A percentile compares a stretch with the other conserved stretches of the same genome.
Conservation (phyloP, 148 eudicot species). For the Camellia lanceoleosa region DNA sequence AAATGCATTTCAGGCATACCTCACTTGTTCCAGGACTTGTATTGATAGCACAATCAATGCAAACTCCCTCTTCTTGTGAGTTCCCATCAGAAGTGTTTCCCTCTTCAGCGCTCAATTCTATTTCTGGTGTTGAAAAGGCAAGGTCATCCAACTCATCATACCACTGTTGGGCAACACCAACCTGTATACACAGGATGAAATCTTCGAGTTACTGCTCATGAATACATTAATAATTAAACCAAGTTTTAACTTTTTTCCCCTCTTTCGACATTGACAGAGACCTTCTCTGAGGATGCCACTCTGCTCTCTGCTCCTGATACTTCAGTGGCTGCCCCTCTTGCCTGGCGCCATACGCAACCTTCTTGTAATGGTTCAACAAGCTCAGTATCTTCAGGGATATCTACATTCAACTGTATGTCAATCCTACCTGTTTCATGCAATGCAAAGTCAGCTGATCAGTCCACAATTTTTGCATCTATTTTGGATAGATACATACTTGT, state of each 20-base stretch:
- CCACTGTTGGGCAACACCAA: slow-evolving; percentile 80
- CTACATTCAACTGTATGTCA: slow-evolving; percentile 59
- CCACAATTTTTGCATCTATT: too few species aligned
- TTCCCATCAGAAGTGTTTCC: slow-evolving; percentile 30
- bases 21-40: slow-evolving; percentile 94
- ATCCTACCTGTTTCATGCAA: slow-evolving; percentile 57
- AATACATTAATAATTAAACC: background rate
- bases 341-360: slow-evolving; percentile 83
- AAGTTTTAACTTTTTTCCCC: background rate
- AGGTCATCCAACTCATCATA: slow-evolving; percentile 81
- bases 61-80: slow-evolving; percentile 45
- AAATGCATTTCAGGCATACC: slow-evolving; percentile 39
- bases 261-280: slow-evolving; percentile 10
- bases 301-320: slow-evolving; percentile 44
- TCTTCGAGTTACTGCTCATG: background rate
- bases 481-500: too few species aligned
- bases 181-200: slow-evolving; percentile 39
- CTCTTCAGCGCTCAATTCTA: slow-evolving; percentile 29
- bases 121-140: slow-evolving; percentile 39
- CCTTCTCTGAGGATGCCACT: slow-evolving; percentile 57
- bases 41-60: slow-evolving; percentile 64
- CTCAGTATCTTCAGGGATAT: slow-evolving; percentile 57
- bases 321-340: slow-evolving; percentile 81
- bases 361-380: slow-evolving; percentile 79
- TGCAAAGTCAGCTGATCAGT: background rate